A percentile compares a stretch with the other conserved stretches of the same genome.
Evolutionary conservation across 805 yeast genomes (phyloP).

Genomic region (Saccharomycopsis babjevae): DNA sequence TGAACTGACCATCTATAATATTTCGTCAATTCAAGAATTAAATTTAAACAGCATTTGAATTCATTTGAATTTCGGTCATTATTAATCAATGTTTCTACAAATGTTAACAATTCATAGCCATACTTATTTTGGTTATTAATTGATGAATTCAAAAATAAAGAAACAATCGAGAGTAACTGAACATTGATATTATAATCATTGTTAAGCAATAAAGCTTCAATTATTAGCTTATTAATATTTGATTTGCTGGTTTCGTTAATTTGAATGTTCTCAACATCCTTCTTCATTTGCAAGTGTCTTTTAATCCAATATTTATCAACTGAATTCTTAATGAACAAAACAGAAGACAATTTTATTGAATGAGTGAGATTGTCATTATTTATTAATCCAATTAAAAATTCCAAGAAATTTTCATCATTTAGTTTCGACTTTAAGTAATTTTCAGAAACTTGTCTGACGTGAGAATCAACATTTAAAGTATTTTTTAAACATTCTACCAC

Average conservation of each 20-base stretch:
- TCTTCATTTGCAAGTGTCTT: conserved; percentile 7
- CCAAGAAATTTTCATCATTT: conserved; percentile 6
- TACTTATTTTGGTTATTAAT: conserved; percentile 8
- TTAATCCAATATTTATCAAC: conserved; percentile 43
- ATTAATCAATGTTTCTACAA: conserved; percentile 6
- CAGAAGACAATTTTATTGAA: conserved; percentile 46
- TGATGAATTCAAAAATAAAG: conserved; percentile 2
- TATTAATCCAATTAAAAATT: conserved; percentile 39
- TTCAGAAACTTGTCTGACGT: conserved; percentile 13
- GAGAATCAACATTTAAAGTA: conserved; percentile 7
- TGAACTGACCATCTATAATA: conserved; percentile 15
- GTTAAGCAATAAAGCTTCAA: conserved; percentile 1
- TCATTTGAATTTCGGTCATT: conserved; percentile 20
- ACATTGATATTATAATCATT: not conserved
- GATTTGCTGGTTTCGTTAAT: conserved; percentile 9
- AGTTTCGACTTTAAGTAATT: conserved; percentile 1
- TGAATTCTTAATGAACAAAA: conserved; percentile 60
- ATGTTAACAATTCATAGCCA: conserved; percentile 10
- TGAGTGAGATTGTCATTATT: conserved; percentile 33
- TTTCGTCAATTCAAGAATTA: conserved; percentile 11
- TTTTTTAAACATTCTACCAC: conserved; percentile 10
- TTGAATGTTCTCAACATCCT: not conserved
- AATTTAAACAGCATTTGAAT: conserved; percentile 6
- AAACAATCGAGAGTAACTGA: conserved; percentile 6
- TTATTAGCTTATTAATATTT: conserved; percentile 3